Evolutionary conservation across 495 filamentous ascomycete species (phyloP), one percentile per base, ranked within the genome.

Genomic region (Trichocladium uniseriatum): DNA sequence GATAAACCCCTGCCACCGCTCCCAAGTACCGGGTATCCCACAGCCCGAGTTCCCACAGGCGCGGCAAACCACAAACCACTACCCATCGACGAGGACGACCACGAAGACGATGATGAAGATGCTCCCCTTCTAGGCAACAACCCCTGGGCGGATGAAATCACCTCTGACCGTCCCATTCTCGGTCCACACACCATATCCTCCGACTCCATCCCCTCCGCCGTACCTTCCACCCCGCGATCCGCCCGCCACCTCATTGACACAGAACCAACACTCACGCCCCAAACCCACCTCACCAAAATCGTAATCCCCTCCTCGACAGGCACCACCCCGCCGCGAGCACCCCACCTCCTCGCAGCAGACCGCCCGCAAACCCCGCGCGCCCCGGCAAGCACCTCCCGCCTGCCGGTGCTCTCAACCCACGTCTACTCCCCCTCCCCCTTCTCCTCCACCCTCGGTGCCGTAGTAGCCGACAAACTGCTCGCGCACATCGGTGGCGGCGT

Each of bases 361-460:
- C 1, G 34, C 53, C 0, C 31, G 6, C 37, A 19, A 3, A 38
- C 34, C 15, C 40, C 48, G 14, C 42, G 69, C 64, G 14, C 69
- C 60, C 11, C 66, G 32, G 54, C 64, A 19, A 28, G 24, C n/a
- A 29, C 48, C 9, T 5, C 36, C 16, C n/a, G 20, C 34, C 40
- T 29, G 45, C 37, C 52, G 36, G 41, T 51, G 15, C 57, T 56
- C n/a, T 61, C 11, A 58, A 59, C 15, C 49, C 62, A 8, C 5
- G 60, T 73, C 29, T 71, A 72, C 34, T 73, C 71, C 16, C 71
- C 72, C 13, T 74, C 69, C 0, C 72, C 72, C 0, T 61, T 76
- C 36, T 72, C 71, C 1, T 69, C 68, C 1, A 74, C 72, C 1
- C 62, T 76, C 18, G 69, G 56, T 22, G 71, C 69, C 6, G 70